These are phyloP conservation scores for Tylopilus subfusipes DNA, from an alignment of 768 basidiomycete species.

Conservation along the genomic window DNA sequence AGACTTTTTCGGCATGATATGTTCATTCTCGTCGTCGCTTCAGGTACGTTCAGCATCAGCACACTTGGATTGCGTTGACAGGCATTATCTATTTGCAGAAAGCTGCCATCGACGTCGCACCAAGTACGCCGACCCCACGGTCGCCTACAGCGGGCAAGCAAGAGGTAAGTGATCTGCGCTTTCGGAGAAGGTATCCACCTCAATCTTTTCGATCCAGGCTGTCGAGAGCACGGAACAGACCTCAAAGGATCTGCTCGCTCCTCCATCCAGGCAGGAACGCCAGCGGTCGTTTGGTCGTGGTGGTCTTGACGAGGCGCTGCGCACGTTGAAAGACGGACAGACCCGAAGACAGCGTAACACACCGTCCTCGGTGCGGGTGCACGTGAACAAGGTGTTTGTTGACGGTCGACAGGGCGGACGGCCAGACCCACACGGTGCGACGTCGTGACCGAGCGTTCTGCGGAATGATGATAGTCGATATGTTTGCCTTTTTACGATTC, in stretches of 20 bases:
- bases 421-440: neutral
- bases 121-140: neutral
- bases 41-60: constrained; percentile 44
- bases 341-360: constrained; percentile 12
- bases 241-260: constrained; percentile 30
- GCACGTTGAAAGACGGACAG: constrained; percentile 68
- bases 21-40: constrained; percentile 70
- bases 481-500: too few relatives aligned
- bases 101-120: constrained; percentile 58
- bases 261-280: constrained; percentile 42
- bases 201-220: constrained; percentile 33
- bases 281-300: constrained; percentile 66
- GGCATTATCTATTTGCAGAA: constrained; percentile 41
- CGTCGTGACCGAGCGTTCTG: neutral
- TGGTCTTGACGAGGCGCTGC: constrained; percentile 80
- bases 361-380: constrained; percentile 13
- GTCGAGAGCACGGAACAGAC: constrained; percentile 35
- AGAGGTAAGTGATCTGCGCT: constrained; percentile 4
- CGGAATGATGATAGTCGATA: too few relatives aligned
- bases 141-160: neutral
- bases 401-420: constrained; percentile 23
- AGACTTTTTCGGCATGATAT: constrained; percentile 74
- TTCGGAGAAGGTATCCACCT: neutral
- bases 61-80: neutral
- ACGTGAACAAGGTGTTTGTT: constrained; percentile 24